Evolutionary conservation across 2,329 filamentous ascomycete genomes (phyloP).

Genomic region (Chaetomiaceae sp.): DNA sequence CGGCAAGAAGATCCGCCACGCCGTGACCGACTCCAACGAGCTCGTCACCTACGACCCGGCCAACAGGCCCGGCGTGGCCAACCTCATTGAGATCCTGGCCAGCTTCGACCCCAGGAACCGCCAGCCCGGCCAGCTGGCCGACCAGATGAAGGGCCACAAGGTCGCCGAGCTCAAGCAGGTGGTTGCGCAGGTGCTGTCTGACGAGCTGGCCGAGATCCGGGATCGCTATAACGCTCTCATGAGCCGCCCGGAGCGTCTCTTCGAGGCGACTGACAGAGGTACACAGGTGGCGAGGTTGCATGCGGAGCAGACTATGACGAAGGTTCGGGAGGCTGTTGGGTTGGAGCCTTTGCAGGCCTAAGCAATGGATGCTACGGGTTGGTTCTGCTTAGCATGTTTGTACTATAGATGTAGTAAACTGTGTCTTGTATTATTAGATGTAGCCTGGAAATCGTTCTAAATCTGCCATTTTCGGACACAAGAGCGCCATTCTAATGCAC

Average conservation of each 20-base stretch:
- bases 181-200: conserved; percentile 49
- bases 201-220: conserved; percentile 50
- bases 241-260: conserved; percentile 32
- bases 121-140: conserved; percentile 43
- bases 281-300: conserved; percentile 56
- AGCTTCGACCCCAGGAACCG: conserved; percentile 53
- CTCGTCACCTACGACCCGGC: conserved; percentile 68
- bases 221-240: conserved; percentile 53
- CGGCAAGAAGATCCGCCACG: conserved; percentile 61
- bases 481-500: no score
- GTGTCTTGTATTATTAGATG: no score
- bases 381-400: no score
- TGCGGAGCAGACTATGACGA: conserved; percentile 54
- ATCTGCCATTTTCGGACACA: no score
- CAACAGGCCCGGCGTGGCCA: conserved; percentile 75
- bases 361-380: no score
- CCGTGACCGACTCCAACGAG: conserved; percentile 69
- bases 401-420: no score
- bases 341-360: conserved; percentile 28
- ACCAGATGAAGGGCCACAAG: conserved; percentile 28
- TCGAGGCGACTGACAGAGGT: conserved; percentile 53
- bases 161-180: conserved; percentile 16
- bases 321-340: conserved; percentile 50
- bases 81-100: conserved; percentile 76
- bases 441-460: no score